Evolutionary conservation across 2,329 filamentous ascomycete species (phyloP).

Genomic region (Diplodia mutila): DNA sequence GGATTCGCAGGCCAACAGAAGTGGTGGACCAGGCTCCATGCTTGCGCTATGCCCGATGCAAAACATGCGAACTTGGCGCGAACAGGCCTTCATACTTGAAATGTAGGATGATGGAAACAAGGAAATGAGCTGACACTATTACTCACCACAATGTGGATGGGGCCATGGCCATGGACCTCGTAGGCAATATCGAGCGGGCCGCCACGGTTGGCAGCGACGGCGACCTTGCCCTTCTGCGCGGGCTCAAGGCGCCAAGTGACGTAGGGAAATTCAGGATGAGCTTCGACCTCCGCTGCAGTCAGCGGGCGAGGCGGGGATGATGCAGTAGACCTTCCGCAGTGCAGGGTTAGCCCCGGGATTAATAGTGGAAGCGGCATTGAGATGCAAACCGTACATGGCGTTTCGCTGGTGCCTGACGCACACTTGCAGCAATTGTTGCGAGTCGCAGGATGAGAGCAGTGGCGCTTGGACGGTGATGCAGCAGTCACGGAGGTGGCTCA

Average conservation of each 20-base stretch:
- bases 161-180: conserved; percentile 78
- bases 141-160: conserved; percentile 73
- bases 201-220: conserved; percentile 71
- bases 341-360: conserved; percentile 10
- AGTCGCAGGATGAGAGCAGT: not conserved
- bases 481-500: conserved; percentile 22
- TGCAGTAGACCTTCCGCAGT: conserved; percentile 6
- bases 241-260: conserved; percentile 72
- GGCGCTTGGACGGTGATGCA: conserved; percentile 13
- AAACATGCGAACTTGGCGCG: conserved; percentile 16
- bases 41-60: not conserved
- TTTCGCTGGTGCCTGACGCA: conserved; percentile 9
- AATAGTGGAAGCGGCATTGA: not conserved
- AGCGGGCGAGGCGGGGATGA: conserved; percentile 38
- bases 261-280: conserved; percentile 68
- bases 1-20: conserved; percentile 27
- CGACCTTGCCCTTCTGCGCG: conserved; percentile 61
- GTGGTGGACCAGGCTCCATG: conserved; percentile 26
- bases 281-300: conserved; percentile 61
- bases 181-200: conserved; percentile 77
- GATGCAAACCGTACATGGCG: conserved; percentile 21
- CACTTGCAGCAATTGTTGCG: conserved; percentile 5
- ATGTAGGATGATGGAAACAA: conserved; percentile 17
- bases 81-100: conserved; percentile 17
- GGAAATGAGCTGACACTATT: not conserved